Evolutionary conservation across 805 yeast species (phyloP).

Genomic region (Candida tammaniensis): DNA sequence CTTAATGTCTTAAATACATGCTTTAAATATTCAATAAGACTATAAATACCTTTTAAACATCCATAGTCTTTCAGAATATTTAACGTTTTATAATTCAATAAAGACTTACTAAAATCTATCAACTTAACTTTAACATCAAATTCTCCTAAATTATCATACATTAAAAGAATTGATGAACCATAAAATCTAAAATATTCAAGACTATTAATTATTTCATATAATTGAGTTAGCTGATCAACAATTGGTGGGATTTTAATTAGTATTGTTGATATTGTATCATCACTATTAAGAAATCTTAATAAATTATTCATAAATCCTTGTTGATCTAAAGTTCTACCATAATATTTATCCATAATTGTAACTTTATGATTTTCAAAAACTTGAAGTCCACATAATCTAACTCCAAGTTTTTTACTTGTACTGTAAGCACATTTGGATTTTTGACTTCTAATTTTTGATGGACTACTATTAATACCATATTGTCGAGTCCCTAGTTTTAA

Average conservation of each 20-base stretch:
- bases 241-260: conserved; percentile 65
- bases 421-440: conserved; percentile 76
- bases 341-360: conserved; percentile 83
- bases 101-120: conserved; percentile 92
- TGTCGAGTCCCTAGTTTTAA: conserved; percentile 98
- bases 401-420: conserved; percentile 81
- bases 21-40: conserved; percentile 68
- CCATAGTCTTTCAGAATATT: conserved; percentile 58
- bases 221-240: conserved; percentile 55
- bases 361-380: conserved; percentile 43
- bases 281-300: conserved; percentile 78
- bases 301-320: conserved; percentile 82
- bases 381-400: conserved; percentile 93
- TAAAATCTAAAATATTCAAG: conserved; percentile 81
- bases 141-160: conserved; percentile 58
- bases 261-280: conserved; percentile 54
- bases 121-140: conserved; percentile 53
- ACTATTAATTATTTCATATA: conserved; percentile 51
- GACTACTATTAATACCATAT: conserved; percentile 89
- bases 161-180: conserved; percentile 83
- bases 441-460: conserved; percentile 73
- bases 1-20: conserved; percentile 51
- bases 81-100: conserved; percentile 1
- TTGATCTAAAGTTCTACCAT: conserved; percentile 71
- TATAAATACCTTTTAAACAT: conserved; percentile 73